Evolutionary conservation across 768 basidiomycete species (phyloP).

Genomic region (Pholiota molesta): DNA sequence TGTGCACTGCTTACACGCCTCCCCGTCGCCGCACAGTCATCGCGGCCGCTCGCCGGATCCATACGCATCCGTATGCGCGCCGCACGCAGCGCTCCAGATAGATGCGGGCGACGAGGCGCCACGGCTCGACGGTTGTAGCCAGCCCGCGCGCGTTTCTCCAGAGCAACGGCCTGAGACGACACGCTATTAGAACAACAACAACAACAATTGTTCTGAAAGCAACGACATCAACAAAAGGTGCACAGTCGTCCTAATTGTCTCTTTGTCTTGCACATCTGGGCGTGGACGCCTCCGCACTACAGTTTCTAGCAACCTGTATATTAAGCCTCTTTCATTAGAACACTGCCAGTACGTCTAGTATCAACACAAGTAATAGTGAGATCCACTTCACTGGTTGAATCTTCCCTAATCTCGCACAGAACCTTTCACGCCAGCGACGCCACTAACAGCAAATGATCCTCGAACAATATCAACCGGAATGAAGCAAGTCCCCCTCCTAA

Average conservation of each 20-base stretch:
- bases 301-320: neutral
- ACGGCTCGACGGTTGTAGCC: too few relatives aligned
- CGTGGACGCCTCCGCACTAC: too few relatives aligned
- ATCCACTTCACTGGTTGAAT: neutral
- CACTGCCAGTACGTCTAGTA: too few relatives aligned
- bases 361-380: neutral
- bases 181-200: neutral
- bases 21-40: neutral
- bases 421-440: constrained; percentile 10
- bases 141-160: too few relatives aligned
- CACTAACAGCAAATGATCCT: neutral
- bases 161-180: too few relatives aligned
- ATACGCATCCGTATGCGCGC: neutral
- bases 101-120: too few relatives aligned
- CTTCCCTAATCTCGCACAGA: constrained; percentile 13
- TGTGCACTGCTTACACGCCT: constrained; percentile 6
- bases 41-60: neutral
- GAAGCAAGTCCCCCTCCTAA: neutral
- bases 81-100: neutral
- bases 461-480: neutral
- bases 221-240: neutral
- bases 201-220: neutral
- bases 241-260: neutral
- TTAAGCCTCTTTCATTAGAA: neutral
- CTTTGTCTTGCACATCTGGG: neutral